Evolutionary conservation across 345 rosid genomes (phyloP).

Genomic region (Eucalyptus tenuipes): DNA sequence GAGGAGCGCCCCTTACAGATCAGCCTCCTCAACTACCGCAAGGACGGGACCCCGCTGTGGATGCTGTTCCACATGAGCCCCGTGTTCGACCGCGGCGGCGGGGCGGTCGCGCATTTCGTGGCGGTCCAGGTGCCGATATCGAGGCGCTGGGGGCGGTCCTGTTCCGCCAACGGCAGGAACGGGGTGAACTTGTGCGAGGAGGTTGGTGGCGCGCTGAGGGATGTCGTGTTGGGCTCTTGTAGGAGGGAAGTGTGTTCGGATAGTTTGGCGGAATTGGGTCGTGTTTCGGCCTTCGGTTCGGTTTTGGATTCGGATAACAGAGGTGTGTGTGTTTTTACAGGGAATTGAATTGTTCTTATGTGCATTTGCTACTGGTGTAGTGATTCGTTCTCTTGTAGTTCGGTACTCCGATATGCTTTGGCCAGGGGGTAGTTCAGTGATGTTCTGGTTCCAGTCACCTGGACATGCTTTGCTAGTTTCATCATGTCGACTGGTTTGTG

Average conservation of each 20-base stretch:
- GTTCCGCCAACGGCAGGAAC: background rate
- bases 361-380: background rate
- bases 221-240: constrained; percentile 60
- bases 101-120: constrained; percentile 57
- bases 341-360: background rate
- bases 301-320: constrained; percentile 22
- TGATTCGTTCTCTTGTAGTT: background rate
- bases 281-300: constrained; percentile 10
- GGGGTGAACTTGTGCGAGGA: constrained; percentile 20
- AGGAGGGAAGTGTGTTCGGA: constrained; percentile 68
- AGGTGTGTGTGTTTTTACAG: constrained; percentile 14
- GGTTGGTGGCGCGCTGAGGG: background rate
- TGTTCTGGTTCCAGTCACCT: background rate
- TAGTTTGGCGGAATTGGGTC: constrained; percentile 22
- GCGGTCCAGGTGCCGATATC: constrained; percentile 81
- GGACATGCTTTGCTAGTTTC: background rate
- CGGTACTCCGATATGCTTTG: background rate
- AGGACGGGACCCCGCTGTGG: constrained; percentile 92
- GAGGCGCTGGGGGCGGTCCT: background rate
- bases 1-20: constrained; percentile 55
- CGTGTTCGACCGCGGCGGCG: constrained; percentile 47
- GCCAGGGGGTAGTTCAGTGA: background rate
- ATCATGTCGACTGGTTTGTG: background rate
- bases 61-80: constrained; percentile 72
- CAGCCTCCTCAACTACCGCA: constrained; percentile 64